Conservation (phyloP, 345 rosid genomes). For the Melastoma malabathricum region DNA sequence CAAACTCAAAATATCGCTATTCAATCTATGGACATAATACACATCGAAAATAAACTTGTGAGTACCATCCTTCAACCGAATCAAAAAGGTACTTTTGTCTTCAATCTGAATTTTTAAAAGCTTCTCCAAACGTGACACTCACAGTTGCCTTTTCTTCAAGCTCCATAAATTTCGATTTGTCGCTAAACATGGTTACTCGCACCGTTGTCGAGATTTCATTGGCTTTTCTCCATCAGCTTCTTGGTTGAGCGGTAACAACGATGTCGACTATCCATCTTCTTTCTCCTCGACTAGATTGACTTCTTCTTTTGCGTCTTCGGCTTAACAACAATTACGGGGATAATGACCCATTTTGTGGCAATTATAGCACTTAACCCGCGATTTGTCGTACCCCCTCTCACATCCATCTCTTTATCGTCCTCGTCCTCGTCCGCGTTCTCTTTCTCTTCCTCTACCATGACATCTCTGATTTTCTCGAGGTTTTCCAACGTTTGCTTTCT, state of each 20-base stretch:
- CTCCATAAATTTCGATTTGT: no score
- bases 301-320: background rate
- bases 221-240: background rate
- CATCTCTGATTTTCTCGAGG: no score
- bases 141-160: no score
- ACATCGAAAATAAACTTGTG: background rate
- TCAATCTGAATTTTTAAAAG: background rate
- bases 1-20: background rate
- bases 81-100: slow-evolving; percentile 1
- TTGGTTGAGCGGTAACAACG: background rate
- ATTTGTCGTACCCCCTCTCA: background rate
- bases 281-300: background rate
- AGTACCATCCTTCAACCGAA: background rate
- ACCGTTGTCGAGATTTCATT: no score
- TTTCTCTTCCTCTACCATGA: no score
- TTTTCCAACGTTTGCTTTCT: no score
- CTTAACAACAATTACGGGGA: background rate
- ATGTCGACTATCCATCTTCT: background rate
- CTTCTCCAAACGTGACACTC: slow-evolving; percentile 1
- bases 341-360: slow-evolving; percentile 3
- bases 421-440: background rate
- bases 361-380: background rate
- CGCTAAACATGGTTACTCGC: no score
- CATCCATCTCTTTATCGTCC: background rate
- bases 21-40: background rate